phyloP scores from a whole-genome alignment of 192 early-diverging fungal species.

The Coemansia javaensis region DNA sequence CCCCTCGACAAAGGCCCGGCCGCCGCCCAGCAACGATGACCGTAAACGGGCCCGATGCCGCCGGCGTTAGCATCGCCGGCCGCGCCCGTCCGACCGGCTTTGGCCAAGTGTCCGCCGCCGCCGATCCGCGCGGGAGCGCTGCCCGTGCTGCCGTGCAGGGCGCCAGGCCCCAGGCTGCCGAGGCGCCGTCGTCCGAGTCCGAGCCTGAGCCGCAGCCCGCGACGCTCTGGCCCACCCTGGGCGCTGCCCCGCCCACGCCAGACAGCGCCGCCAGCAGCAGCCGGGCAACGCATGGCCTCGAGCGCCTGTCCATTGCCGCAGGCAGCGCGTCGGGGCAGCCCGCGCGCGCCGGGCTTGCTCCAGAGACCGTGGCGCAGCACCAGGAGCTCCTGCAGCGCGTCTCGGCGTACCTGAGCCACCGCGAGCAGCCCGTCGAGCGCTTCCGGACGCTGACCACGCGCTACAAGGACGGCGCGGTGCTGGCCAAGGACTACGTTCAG shows the following conservation, averaged over 20 bases:
- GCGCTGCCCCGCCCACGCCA: background rate
- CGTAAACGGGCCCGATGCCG: slow-evolving; percentile 29
- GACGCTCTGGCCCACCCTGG: slow-evolving; percentile 34
- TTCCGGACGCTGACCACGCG: slow-evolving; percentile 40
- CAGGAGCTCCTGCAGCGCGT: slow-evolving; percentile 44
- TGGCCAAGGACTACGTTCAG: slow-evolving; percentile 34
- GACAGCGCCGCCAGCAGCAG: background rate
- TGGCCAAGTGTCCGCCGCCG: slow-evolving; percentile 20
- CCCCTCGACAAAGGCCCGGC: background rate
- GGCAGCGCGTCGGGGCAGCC: background rate
- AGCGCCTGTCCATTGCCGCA: slow-evolving; percentile 8
- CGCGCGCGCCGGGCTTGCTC: background rate
- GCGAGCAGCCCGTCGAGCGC: slow-evolving; percentile 41
- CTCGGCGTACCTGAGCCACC: slow-evolving; percentile 43
- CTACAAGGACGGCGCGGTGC: slow-evolving; percentile 21
- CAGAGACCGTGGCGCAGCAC: slow-evolving; percentile 22
- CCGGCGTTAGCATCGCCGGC: slow-evolving; percentile 40
- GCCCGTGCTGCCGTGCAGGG: too few species aligned
- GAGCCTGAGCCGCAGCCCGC: slow-evolving; percentile 17
- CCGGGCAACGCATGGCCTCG: slow-evolving; percentile 20
- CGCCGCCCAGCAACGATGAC: slow-evolving; percentile 35
- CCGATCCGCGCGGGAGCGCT: too few species aligned
- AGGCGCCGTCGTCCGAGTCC: slow-evolving; percentile 5
- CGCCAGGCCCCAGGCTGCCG: background rate
- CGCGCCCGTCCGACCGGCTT: slow-evolving; percentile 38